phyloP scores from a whole-genome alignment of 345 rosid genomes.

The Conringia planisiliqua region DNA sequence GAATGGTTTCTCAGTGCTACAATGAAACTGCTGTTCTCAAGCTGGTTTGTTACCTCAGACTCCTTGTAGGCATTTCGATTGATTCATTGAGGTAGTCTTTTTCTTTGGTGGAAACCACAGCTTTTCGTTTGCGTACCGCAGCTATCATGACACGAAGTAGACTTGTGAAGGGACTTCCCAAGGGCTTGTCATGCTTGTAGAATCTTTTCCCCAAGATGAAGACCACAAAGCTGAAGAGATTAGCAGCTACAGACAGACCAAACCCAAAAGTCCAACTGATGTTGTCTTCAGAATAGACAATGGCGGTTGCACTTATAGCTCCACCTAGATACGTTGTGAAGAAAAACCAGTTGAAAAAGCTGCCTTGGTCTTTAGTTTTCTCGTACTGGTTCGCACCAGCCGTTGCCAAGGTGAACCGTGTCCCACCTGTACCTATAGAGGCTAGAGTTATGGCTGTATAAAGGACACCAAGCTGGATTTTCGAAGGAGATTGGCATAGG shows the following conservation, averaged over 20 bases:
- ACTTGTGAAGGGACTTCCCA: conserved; percentile 45
- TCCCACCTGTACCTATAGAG: conserved; percentile 35
- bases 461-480: conserved; percentile 34
- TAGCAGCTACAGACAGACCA: conserved; percentile 32
- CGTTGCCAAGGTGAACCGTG: conserved; percentile 36
- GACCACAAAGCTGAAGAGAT: conserved; percentile 29
- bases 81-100: conserved; percentile 39
- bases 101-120: conserved; percentile 19
- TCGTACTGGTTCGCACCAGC: conserved; percentile 49
- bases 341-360: conserved; percentile 58
- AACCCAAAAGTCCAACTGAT: conserved; percentile 52
- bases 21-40: background rate
- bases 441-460: conserved; percentile 39
- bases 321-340: conserved; percentile 22
- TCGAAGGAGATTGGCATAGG: conserved; percentile 35
- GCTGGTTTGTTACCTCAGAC: conserved; percentile 34
- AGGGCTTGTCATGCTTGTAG: conserved; percentile 36
- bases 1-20: background rate
- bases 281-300: conserved; percentile 45
- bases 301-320: conserved; percentile 29
- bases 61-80: conserved; percentile 16
- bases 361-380: conserved; percentile 30
- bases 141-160: conserved; percentile 47
- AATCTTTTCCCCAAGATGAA: conserved; percentile 40
- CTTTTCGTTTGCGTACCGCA: conserved; percentile 38